A percentile compares a stretch with the other conserved stretches of the same genome.
Evolutionary conservation across 257 asterid species (phyloP).

Genomic region (Sherardia arvensis): DNA sequence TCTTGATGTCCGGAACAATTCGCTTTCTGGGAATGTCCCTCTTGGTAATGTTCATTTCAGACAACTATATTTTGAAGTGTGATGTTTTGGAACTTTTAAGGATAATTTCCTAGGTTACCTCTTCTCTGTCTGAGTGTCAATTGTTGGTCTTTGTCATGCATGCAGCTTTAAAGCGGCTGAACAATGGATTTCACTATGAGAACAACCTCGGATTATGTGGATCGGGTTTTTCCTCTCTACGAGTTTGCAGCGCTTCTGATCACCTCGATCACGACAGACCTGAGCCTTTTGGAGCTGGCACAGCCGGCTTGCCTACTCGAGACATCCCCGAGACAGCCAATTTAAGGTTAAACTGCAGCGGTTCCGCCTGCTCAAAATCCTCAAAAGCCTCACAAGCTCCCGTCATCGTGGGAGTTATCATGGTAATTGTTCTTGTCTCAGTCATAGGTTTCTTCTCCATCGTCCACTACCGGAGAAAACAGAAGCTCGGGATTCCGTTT

Average conservation of each 20-base stretch:
- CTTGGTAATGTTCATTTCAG: conserved; percentile 40
- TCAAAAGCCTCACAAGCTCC: conserved; percentile 55
- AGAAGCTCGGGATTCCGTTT: conserved; percentile 34
- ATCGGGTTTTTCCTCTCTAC: conserved; percentile 48
- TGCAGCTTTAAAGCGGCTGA: conserved; percentile 80
- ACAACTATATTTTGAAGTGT: background rate
- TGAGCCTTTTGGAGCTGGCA: conserved; percentile 53
- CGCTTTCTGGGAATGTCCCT: conserved; percentile 91
- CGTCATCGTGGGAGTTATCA: conserved; percentile 44
- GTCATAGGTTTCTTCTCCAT: conserved; percentile 37
- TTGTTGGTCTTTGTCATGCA: background rate
- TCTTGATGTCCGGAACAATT: conserved; percentile 65
- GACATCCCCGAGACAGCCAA: conserved; percentile 81
- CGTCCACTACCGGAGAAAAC: conserved; percentile 43
- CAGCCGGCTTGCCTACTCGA: conserved; percentile 35
- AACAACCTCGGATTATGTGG: conserved; percentile 82
- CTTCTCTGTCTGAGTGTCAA: background rate
- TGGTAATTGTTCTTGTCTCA: conserved; percentile 33
- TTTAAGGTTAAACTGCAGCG: conserved; percentile 56
- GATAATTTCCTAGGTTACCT: background rate
- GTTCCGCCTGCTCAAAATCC: conserved; percentile 36
- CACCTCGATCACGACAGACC: conserved; percentile 36
- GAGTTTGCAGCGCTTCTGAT: conserved; percentile 38
- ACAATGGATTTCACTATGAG: conserved; percentile 54
- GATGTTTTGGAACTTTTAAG: background rate